phyloP scores from a whole-genome alignment of 2,329 filamentous ascomycete species.

The Monilinia fructicola region DNA sequence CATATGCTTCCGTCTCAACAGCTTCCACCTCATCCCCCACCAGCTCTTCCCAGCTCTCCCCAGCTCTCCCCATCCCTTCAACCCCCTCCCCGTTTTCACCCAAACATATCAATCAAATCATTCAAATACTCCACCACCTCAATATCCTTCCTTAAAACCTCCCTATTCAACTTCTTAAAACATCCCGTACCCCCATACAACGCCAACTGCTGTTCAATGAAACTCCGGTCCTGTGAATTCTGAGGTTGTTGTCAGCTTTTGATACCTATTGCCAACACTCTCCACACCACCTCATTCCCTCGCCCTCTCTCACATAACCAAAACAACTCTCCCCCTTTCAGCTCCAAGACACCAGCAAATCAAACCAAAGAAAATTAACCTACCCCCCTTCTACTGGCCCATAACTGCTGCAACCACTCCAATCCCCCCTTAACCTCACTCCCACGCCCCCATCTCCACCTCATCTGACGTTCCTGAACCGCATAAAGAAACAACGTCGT shows the following conservation, averaged over 20 bases:
- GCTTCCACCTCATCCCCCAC: no score
- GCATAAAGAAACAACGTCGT: conserved; percentile 37
- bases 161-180: conserved; percentile 37
- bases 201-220: conserved; percentile 41
- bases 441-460: conserved; percentile 28
- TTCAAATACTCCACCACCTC: conserved; percentile 42
- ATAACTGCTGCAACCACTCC: conserved; percentile 38
- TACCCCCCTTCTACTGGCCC: conserved; percentile 39
- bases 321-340: background rate
- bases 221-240: conserved; percentile 39
- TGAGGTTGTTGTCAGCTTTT: conserved; percentile 20
- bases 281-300: background rate
- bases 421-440: conserved; percentile 34
- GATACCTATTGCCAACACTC: background rate
- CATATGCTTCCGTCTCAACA: background rate
- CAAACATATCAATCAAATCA: conserved; percentile 38
- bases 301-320: background rate
- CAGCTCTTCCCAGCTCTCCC: no score
- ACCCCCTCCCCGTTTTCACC: background rate
- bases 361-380: conserved; percentile 25
- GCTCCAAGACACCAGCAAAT: background rate
- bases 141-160: conserved; percentile 39
- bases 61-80: background rate
- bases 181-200: conserved; percentile 36
- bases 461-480: conserved; percentile 37